phyloP scores from a whole-genome alignment of 768 basidiomycete species.

The Guyanaporus albipodus region DNA sequence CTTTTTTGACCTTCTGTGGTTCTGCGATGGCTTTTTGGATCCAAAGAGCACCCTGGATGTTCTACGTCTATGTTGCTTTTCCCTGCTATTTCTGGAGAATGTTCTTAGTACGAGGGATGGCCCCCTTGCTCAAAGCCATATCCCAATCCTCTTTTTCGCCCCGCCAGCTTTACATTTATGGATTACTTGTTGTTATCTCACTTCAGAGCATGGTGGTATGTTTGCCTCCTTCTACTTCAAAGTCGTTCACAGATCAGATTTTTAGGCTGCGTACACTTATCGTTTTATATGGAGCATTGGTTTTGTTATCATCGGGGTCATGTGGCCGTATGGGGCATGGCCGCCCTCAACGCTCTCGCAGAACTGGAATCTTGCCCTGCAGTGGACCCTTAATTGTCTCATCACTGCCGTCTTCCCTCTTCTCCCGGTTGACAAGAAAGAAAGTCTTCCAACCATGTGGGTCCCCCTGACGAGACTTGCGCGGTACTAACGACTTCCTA shows the following conservation, averaged over 20 bases:
- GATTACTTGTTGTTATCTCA: constrained; percentile 36
- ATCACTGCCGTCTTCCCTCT: constrained; percentile 65
- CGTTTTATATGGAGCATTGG: constrained; percentile 71
- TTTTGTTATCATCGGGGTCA: constrained; percentile 52
- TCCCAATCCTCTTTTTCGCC: constrained; percentile 24
- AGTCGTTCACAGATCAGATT: background rate
- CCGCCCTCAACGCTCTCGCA: constrained; percentile 28
- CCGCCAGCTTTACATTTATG: constrained; percentile 23
- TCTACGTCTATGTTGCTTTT: constrained; percentile 72
- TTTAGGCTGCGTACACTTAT: constrained; percentile 65
- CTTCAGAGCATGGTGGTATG: constrained; percentile 74
- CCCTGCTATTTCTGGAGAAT: constrained; percentile 76
- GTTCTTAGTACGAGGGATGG: constrained; percentile 33
- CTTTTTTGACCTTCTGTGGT: constrained; percentile 28
- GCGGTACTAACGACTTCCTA: constrained; percentile 22
- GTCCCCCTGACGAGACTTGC: constrained; percentile 18
- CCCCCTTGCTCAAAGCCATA: constrained; percentile 10
- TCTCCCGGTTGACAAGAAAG: constrained; percentile 67
- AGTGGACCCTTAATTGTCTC: constrained; percentile 51
- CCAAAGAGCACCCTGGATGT: constrained; percentile 67
- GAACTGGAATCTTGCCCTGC: constrained; percentile 25
- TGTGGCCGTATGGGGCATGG: constrained; percentile 65
- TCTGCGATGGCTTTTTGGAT: constrained; percentile 52
- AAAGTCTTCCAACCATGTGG: constrained; percentile 59
- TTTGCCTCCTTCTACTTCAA: constrained; percentile 6